These are phyloP conservation scores for Gentiana straminea DNA, from an alignment of 257 asterid genomes.

Conservation along the genomic window DNA sequence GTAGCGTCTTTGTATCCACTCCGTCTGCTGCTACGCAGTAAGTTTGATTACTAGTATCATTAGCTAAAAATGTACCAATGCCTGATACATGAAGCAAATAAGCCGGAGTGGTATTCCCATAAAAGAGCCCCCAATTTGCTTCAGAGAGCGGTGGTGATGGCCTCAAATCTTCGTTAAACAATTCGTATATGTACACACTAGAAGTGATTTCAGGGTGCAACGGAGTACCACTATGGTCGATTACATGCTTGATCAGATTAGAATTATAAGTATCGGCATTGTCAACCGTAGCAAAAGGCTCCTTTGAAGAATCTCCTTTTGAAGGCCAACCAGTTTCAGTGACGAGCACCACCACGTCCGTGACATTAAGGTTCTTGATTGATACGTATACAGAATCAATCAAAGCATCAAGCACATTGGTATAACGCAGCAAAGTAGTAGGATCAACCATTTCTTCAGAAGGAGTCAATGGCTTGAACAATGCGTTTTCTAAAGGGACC, in stretches of 20 bases:
- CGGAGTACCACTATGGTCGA: conserved; percentile 68
- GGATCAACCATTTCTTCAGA: conserved; percentile 92
- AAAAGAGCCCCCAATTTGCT: conserved; percentile 85
- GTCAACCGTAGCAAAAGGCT: conserved; percentile 79
- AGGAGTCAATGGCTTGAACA: conserved; percentile 87
- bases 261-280: conserved; percentile 78
- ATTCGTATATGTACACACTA: conserved; percentile 68
- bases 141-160: conserved; percentile 49
- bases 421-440: conserved; percentile 72
- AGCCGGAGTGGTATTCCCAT: conserved; percentile 72
- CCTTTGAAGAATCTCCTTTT: conserved; percentile 58
- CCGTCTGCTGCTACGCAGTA: conserved; percentile 73
- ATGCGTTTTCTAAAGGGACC: conserved; percentile 68
- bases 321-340: conserved; percentile 96
- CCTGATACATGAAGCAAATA: conserved; percentile 87
- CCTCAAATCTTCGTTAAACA: conserved; percentile 88
- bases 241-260: conserved; percentile 68
- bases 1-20: conserved; percentile 53
- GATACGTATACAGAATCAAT: conserved; percentile 82
- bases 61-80: conserved; percentile 80
- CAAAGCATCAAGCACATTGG: conserved; percentile 87
- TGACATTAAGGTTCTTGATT: conserved; percentile 69
- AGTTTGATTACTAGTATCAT: conserved; percentile 73
- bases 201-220: conserved; percentile 79
- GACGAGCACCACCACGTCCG: conserved; percentile 63